Evolutionary conservation across 352 stramenopile species (phyloP), one percentile per base, ranked within the genome.

Genomic region (Pythium graminicola): DNA sequence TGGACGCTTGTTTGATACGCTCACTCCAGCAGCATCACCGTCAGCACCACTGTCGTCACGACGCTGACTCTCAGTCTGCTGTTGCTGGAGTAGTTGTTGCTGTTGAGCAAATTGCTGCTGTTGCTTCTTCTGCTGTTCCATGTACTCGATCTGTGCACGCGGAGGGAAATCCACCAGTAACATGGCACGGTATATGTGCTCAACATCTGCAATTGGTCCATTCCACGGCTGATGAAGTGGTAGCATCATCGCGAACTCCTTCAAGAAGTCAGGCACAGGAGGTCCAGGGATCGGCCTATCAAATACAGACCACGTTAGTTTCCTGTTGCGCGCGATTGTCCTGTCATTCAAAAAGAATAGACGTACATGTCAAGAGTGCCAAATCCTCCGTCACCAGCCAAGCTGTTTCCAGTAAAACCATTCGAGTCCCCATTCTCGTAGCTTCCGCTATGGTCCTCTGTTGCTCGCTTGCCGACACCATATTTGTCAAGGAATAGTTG

Each of bases 121-220:
- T 36, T 62, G 60, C 35, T 72, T 49, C 43, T 69, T 73, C 53
- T 88, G 69, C 48, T 81, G 64, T 32, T 76, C 79, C 52, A 86
- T 70, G 28, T 72, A 71, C 56, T 94, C 83, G 39, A 94, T 75
- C 14, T 82, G 70, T 5, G 65, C 69, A 19, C 83, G 77, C 20
- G 79, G 67, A 17, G 83, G 83, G 38, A 94, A 91, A 45, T 94
- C 83, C 26, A 90, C 76, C 2, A 90, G 58, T 10, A 90, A 56
- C 72, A 94, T 89, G 1, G 81, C 81, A 33, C 81, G 81, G 64
- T 81, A 90, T 39, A 94, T 85, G 51, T 92, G 82, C 50, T 94
- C 83, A 1, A 89, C 81, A 39, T 94, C 83, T 11, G 83, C 83
- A 40, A 94, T 86, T 16, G 83, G 83, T 14, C 83, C 83, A 44